These are phyloP conservation scores for Globisporangium alternatum DNA, from an alignment of 352 stramenopile species.

Conservation along the genomic window DNA sequence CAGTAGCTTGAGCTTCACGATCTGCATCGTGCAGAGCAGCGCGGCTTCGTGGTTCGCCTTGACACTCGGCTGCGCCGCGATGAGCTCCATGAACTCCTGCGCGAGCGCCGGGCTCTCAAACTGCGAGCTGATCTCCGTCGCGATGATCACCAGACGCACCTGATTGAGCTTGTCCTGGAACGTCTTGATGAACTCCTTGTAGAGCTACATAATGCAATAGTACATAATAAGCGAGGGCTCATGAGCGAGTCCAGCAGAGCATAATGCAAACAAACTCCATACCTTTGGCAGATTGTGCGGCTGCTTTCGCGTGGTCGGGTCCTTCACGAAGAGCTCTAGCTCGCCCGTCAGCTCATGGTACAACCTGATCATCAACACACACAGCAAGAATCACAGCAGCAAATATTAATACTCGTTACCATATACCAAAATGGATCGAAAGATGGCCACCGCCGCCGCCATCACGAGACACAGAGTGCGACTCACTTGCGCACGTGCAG, in stretches of 20 bases:
- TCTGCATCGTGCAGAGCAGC: slow-evolving; percentile 79
- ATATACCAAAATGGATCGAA: neutral
- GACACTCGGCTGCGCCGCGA: slow-evolving; percentile 49
- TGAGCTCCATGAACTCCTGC: slow-evolving; percentile 69
- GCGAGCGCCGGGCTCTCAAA: slow-evolving; percentile 60
- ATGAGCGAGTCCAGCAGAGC: neutral
- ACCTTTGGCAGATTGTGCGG: slow-evolving; percentile 52
- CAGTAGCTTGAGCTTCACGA: slow-evolving; percentile 68
- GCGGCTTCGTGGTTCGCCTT: slow-evolving; percentile 66
- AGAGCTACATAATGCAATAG: slow-evolving; percentile 55
- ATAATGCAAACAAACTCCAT: neutral
- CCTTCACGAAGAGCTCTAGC: slow-evolving; percentile 90
- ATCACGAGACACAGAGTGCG: neutral
- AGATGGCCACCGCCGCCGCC: too few relatives aligned
- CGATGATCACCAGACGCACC: slow-evolving; percentile 91
- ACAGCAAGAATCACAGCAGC: slow-evolving; percentile 5
- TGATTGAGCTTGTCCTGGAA: slow-evolving; percentile 97
- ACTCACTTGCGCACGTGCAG: slow-evolving; percentile 89
- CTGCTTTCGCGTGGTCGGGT: slow-evolving; percentile 61
- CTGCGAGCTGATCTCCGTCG: slow-evolving; percentile 84
- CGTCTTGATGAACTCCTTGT: slow-evolving; percentile 92
- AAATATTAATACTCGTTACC: neutral
- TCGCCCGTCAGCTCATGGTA: slow-evolving; percentile 97
- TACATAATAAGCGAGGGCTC: neutral
- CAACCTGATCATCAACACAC: slow-evolving; percentile 59